phyloP scores from a whole-genome alignment of 768 basidiomycete genomes.

The Boletus speciosus region DNA sequence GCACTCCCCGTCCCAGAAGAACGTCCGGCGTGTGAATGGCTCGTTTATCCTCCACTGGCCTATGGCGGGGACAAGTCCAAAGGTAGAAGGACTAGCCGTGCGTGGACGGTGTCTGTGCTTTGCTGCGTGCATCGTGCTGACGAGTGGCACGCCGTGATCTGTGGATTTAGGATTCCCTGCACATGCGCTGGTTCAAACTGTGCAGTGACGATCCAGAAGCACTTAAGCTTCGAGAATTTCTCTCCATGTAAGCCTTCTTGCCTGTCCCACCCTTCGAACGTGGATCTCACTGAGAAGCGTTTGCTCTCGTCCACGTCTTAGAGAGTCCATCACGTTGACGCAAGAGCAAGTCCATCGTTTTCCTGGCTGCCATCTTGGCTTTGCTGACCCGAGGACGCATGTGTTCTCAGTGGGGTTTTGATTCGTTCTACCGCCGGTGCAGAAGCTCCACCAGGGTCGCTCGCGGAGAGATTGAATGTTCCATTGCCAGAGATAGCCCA shows the following conservation, averaged over 20 bases:
- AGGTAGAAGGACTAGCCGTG: constrained; percentile 3
- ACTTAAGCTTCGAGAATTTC: constrained; percentile 18
- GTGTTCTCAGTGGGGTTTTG: constrained; percentile 10
- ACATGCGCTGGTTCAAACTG: constrained; percentile 25
- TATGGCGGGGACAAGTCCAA: constrained; percentile 1
- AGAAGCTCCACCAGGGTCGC: background rate
- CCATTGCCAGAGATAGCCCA: background rate
- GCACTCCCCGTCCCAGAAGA: constrained; percentile 27
- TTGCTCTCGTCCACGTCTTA: background rate
- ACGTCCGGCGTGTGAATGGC: constrained; percentile 19
- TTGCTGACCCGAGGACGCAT: constrained; percentile 8
- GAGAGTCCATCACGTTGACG: constrained; percentile 21
- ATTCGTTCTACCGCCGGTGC: constrained; percentile 10
- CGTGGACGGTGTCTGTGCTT: background rate
- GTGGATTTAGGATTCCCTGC: constrained; percentile 18
- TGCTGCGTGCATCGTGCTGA: background rate
- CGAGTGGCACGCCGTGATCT: background rate
- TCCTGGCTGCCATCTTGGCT: background rate
- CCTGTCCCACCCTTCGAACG: background rate
- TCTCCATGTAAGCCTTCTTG: constrained; percentile 27
- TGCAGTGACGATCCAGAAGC: constrained; percentile 24
- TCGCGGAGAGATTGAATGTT: background rate
- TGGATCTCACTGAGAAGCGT: constrained; percentile 6
- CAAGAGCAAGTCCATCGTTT: constrained; percentile 21
- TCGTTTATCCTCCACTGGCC: constrained; percentile 30